phyloP scores from a whole-genome alignment of 352 stramenopile species.

The Phytopythium cucurbitacearum region DNA sequence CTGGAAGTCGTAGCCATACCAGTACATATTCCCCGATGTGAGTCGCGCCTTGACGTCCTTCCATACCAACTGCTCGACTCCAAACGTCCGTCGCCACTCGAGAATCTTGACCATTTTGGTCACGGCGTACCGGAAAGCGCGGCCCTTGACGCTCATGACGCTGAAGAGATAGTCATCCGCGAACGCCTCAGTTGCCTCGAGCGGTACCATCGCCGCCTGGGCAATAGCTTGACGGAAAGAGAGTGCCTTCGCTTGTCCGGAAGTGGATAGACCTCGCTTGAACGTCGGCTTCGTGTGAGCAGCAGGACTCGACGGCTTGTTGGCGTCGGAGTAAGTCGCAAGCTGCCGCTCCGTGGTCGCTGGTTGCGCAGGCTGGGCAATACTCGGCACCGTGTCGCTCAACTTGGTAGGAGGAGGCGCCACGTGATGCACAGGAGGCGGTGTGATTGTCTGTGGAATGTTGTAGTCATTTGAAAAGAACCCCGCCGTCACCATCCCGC shows the following conservation, averaged over 20 bases:
- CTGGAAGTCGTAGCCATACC: slow-evolving; percentile 66
- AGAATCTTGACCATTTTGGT: slow-evolving; percentile 55
- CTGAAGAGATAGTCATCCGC: slow-evolving; percentile 56
- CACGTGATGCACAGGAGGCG: no score
- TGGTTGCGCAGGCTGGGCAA: no score
- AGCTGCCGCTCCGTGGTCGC: no score
- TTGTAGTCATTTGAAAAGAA: slow-evolving; percentile 13
- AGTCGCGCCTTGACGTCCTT: slow-evolving; percentile 40
- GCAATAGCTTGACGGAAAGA: slow-evolving; percentile 49
- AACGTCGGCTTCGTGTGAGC: slow-evolving; percentile 7
- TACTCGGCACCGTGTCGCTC: no score
- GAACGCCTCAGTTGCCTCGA: slow-evolving; percentile 42
- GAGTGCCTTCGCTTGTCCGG: slow-evolving; percentile 33
- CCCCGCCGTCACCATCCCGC: slow-evolving; percentile 12
- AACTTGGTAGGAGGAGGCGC: no score
- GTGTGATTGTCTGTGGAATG: neutral
- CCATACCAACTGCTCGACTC: slow-evolving; percentile 30
- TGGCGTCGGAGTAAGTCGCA: neutral
- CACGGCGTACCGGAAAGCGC: slow-evolving; percentile 51
- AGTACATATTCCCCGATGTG: slow-evolving; percentile 58
- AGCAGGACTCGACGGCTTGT: neutral
- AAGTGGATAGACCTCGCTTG: slow-evolving; percentile 13
- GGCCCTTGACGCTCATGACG: slow-evolving; percentile 57
- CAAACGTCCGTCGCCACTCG: slow-evolving; percentile 42
- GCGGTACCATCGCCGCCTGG: slow-evolving; percentile 25